Evolutionary conservation across 2,329 filamentous ascomycete genomes (phyloP), one percentile per base, ranked within the genome.

Genomic region (Orbilia quercus): DNA sequence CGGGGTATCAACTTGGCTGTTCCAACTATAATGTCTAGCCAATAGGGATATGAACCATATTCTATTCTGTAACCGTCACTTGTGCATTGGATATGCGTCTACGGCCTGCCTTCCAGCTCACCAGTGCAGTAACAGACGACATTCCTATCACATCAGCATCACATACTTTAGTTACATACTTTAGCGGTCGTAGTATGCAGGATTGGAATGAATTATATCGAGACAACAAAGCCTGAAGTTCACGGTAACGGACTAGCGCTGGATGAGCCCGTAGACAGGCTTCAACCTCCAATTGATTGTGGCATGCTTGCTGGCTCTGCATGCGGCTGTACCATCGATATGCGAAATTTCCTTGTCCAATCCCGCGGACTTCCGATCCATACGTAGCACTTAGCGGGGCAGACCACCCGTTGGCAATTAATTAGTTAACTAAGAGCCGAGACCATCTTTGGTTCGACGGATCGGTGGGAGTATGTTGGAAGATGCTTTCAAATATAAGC

Each of bases 81-180:
- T 47, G 16, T 25, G 18, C 9, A 20, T 62, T 44, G 48, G 58
- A 31, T 47, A 23, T 62, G 58, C 58, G 51, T 48, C 22, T 18
- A 18, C 38, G 2, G 7, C 44, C 42, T 65, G 60, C 51, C 36
- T 55, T 62, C 45, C 58, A 62, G 58, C 58, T 23, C 45, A 62
- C 31, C 40, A 18, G 4, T 54, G 50, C 50, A 54, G 14, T 11
- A 3, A 31, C 28, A 31, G 4, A 9, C 28, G 9, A 9, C 28
- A 31, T 31, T 31, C 28, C 28, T 31, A 31, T 4, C 28, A 31
- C 5, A 31, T 31, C n/a, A 31, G 28, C 12, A 14, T 34, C 9
- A 40, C 36, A 40, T 40, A 12, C 6, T 34, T 6, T 34, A 34
- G 12, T 34, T 6, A 12, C 12, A 34, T 12, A 6, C 6, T 12